phyloP scores from a whole-genome alignment of 352 stramenopile genomes.

The Phytophthora fragariae region DNA sequence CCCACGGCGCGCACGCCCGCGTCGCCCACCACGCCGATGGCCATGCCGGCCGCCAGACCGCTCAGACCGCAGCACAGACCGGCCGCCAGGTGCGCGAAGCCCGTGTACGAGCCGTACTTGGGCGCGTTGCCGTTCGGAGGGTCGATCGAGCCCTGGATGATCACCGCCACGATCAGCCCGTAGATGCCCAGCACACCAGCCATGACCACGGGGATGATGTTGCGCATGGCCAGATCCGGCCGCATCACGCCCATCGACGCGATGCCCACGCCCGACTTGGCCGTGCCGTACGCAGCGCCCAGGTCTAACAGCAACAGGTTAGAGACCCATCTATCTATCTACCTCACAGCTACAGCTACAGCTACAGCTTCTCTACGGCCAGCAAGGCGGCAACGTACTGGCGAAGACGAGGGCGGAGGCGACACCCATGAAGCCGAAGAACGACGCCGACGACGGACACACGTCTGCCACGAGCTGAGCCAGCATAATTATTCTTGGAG shows the following conservation, averaged over 20 bases:
- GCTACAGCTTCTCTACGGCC: too few relatives aligned
- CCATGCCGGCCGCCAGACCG: slow-evolving; percentile 94
- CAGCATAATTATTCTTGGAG: slow-evolving; percentile 42
- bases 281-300: slow-evolving; percentile 96
- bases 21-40: slow-evolving; percentile 96
- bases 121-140: slow-evolving; percentile 66
- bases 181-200: slow-evolving; percentile 98
- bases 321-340: neutral
- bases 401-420: slow-evolving; percentile 91
- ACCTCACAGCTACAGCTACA: neutral
- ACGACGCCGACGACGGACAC: slow-evolving; percentile 97
- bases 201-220: slow-evolving; percentile 99
- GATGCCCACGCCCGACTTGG: slow-evolving; percentile 98
- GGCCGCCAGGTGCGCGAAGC: slow-evolving; percentile 94
- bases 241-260: slow-evolving; percentile 96
- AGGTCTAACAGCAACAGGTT: slow-evolving; percentile 79
- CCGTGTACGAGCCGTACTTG: slow-evolving; percentile 95
- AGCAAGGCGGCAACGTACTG: slow-evolving; percentile 30
- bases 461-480: slow-evolving; percentile 91
- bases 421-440: slow-evolving; percentile 99
- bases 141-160: slow-evolving; percentile 94
- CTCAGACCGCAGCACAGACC: slow-evolving; percentile 95
- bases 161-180: slow-evolving; percentile 95
- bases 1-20: slow-evolving; percentile 96
- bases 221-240: slow-evolving; percentile 97